Percentiles rank a stretch among this genome's conserved stretches.
phyloP scores from a whole-genome alignment of 768 basidiomycete genomes.

The Albatrellus ellisii region DNA sequence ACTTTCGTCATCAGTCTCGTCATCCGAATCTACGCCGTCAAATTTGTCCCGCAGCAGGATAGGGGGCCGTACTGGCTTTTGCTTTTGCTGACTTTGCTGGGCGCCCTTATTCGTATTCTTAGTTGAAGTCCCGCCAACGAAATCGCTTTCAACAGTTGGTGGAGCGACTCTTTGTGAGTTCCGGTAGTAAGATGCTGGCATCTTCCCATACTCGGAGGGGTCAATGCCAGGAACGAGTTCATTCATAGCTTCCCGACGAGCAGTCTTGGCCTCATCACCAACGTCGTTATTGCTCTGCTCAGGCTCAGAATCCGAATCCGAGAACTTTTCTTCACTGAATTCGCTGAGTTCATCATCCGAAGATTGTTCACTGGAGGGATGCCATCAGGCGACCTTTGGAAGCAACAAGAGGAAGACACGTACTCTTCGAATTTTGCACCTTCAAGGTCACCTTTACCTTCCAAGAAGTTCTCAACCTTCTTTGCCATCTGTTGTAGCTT shows the following conservation, averaged over 20 bases:
- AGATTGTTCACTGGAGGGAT: conserved; percentile 33
- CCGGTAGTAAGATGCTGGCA: conserved; percentile 57
- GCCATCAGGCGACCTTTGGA: neutral
- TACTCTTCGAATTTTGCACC: conserved; percentile 90
- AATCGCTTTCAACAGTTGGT: conserved; percentile 30
- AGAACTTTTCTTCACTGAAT: conserved; percentile 28
- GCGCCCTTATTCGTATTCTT: neutral
- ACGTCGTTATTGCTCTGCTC: conserved; percentile 13
- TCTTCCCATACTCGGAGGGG: conserved; percentile 78
- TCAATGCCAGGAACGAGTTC: conserved; percentile 71
- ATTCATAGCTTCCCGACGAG: conserved; percentile 58
- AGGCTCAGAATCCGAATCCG: conserved; percentile 18
- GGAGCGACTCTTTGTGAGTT: conserved; percentile 58
- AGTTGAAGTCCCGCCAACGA: conserved; percentile 17
- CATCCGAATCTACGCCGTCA: conserved; percentile 90
- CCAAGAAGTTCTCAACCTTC: conserved; percentile 84
- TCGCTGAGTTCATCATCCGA: conserved; percentile 32
- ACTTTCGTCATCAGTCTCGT: conserved; percentile 51
- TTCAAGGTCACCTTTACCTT: conserved; percentile 78
- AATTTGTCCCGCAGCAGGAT: conserved; percentile 73
- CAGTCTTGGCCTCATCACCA: conserved; percentile 16
- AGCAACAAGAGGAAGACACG: conserved; percentile 18
- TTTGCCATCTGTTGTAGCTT: conserved; percentile 65
- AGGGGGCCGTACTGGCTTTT: conserved; percentile 50
- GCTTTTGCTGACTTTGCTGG: neutral